Base-by-base conservation (phyloP, 2,329 filamentous ascomycete genomes). In the Bimuria novae-zelandiae region DNA sequence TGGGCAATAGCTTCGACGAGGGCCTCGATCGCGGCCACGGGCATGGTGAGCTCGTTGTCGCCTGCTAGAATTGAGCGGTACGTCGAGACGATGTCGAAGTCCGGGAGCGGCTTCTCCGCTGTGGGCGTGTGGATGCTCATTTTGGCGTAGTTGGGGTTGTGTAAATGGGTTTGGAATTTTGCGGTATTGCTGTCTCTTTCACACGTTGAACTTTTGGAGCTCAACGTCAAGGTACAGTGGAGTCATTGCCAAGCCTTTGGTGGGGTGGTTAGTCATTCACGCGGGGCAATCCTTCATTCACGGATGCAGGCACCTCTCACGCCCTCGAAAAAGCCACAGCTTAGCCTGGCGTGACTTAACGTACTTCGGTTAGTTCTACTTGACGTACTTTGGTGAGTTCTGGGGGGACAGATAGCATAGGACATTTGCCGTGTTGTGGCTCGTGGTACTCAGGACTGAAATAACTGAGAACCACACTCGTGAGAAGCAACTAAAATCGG, bases 21-120 rank as follows among this genome's bases (percentile, higher is more conserved):
- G 23, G 92, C 87, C 77, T 96, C 90, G 70, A 96, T 96, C 54
- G 92, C 92, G 17, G 94, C 94, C 50, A 99, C 90, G 58, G 94
- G 92, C 85, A 96, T 97, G 30, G 93, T 97, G 48, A 97, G 83
- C 57, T 96, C 90, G 10, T 89, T 82, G 72, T 97, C 92, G 46
- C 83, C 81, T 53, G 70, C 70, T 55, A 89, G 82, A 43, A 89
- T 82, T 44, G 79, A 76, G 65, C 84, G 80, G 77, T 90, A 90
- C 41, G 84, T 84, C 51, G 80, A 76, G 62, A 89, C 85, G 56
- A 90, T 86, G 72, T 80, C 76, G 64, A 78, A 79, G 6, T 56
- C 54, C 16, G 69, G 59, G 32, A 59, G 46, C 4, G 62, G 49
- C 25, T 60, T 63, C 25, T 60, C 60, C 11, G 49, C 35, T 32